Conservation (phyloP, 305 asterid species). For the Caryopteris hybrid region DNA sequence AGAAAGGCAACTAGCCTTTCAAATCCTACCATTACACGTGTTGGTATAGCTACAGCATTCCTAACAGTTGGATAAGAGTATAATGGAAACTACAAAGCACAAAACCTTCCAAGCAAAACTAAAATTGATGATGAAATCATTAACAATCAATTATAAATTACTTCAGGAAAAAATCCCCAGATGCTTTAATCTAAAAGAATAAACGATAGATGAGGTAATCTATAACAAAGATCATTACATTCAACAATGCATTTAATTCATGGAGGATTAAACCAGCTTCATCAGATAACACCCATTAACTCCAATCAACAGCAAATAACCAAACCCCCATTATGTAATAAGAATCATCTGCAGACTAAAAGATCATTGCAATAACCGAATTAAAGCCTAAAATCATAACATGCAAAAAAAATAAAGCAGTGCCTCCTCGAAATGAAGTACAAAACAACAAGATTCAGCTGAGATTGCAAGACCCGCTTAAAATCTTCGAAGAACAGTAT, state of each 20-base stretch:
- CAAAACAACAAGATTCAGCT: conserved; percentile 39
- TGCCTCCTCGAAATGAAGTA: conserved; percentile 23
- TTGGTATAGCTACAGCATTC: neutral
- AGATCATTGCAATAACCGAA: conserved; percentile 26
- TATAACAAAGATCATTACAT: conserved; percentile 14
- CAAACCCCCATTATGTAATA: conserved; percentile 20
- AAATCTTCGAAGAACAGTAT: conserved; percentile 11
- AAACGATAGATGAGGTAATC: conserved; percentile 15
- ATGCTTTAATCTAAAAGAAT: conserved; percentile 5
- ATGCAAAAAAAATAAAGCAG: conserved; percentile 31
- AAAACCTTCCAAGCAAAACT: conserved; percentile 21
- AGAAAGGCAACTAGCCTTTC: conserved; percentile 8
- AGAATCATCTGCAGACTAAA: conserved; percentile 17
- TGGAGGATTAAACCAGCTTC: conserved; percentile 4
- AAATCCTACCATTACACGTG: neutral
- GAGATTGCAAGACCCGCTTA: conserved; percentile 28
- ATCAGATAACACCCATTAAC: conserved; percentile 18
- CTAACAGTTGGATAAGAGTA: neutral
- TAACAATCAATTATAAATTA: neutral
- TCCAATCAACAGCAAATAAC: conserved; percentile 24
- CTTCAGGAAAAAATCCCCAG: neutral
- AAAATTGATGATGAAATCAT: neutral
- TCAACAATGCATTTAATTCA: conserved; percentile 24
- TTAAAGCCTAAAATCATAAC: conserved; percentile 19
- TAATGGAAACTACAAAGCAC: neutral